A percentile compares a stretch with the other conserved stretches of the same genome.
Evolutionary conservation across 129 eudicot species (phyloP).

Genomic region (Chrysanthemum lavandulifolium): DNA sequence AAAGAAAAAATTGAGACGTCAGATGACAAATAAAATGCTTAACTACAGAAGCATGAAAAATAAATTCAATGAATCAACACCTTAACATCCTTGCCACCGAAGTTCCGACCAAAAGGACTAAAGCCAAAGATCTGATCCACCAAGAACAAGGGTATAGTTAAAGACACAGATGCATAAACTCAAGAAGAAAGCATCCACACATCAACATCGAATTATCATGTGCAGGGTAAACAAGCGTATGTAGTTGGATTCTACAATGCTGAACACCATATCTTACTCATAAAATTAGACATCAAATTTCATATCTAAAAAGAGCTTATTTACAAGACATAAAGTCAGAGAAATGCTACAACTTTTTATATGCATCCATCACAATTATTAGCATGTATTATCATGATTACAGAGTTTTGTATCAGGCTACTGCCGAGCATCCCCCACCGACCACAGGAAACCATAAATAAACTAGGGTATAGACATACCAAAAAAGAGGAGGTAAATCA

Average conservation of each 20-base stretch:
- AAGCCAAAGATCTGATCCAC: constrained; percentile 59
- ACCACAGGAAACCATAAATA: no score
- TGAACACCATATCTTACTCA: neutral
- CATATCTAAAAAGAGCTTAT: no score
- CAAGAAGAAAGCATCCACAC: constrained; percentile 5
- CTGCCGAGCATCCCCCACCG: no score
- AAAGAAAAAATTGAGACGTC: neutral
- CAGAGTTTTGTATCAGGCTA: no score
- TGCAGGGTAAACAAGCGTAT: no score
- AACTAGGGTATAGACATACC: no score
- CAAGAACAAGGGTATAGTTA: constrained; percentile 19
- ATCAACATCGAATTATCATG: neutral
- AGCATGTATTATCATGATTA: no score
- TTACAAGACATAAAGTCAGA: no score
- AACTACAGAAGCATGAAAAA: constrained; percentile 3
- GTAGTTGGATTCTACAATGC: neutral
- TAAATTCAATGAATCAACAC: constrained; percentile 24
- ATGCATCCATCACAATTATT: no score
- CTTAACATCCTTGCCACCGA: constrained; percentile 76
- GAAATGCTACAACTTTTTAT: no score
- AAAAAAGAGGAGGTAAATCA: no score
- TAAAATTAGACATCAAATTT: neutral
- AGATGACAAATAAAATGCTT: neutral
- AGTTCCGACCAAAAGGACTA: constrained; percentile 46
- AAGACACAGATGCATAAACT: constrained; percentile 4